Base-by-base conservation (phyloP, 257 asterid species). In the Misopates orontium region DNA sequence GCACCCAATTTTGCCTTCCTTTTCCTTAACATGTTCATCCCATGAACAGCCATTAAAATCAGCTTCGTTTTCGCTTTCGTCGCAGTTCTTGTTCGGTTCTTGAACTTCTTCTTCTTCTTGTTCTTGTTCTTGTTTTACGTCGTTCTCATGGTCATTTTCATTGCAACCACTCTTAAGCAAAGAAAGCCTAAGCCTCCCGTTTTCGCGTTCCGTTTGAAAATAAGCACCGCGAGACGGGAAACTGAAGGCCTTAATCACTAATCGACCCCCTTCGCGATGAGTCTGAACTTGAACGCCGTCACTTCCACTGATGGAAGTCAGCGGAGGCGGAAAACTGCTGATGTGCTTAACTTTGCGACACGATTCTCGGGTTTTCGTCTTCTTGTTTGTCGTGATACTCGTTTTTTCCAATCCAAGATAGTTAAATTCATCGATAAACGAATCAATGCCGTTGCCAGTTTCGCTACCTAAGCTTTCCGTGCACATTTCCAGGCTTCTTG, bases 381-480 rank as follows among this genome's bases (percentile, higher is more conserved):
- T 59, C n/a, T 55, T 73, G 4, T 20, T 56, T 9, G 10, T 21
- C 20, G 20, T 21, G 40, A 22, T 5, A 18, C 52, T 56, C 67
- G 64, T 78, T 66, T 53, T 71, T 14, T 76, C 72, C 0, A 13
- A 23, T n/a, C 60, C 5, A 20, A 59, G 28, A 5, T 28, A 16
- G 44, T 69, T 39, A 11, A 74, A 77, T 39, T 76, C 85, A 11
- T 75, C 85, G 0, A 59, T 44, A 62, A 49, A 69, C 22, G 78
- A 71, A 16, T 68, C 78, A 50, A 78, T 74, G 79, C 66, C 56
- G 75, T 79, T 76, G 2, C 98, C 97, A 0, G 88, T 85, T 70
- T 93, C 99, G 23, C 82, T 69, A 10, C 97, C 94, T 49, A 92
- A 72, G 77, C 89, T 75, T 70, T 92, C 98, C 0, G 98, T 92